Base-by-base conservation (phyloP, 2,329 filamentous ascomycete species). In the Sporothrix luriei region DNA sequence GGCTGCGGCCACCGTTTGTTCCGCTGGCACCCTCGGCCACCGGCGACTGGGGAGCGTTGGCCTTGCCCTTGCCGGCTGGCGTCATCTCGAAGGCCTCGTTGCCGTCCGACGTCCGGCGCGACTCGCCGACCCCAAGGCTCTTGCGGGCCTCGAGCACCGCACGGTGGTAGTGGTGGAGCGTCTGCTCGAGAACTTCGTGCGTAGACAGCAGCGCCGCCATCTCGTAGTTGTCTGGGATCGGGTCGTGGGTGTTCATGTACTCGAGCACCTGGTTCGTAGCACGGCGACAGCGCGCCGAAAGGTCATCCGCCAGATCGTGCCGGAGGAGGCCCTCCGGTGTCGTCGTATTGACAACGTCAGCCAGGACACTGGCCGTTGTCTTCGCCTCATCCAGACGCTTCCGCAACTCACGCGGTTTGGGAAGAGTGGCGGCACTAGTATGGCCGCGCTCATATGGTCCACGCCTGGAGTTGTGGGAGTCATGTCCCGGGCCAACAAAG, bases 131-230 rank as follows among this genome's bases (percentile, higher is more conserved):
- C 13, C 84, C 84, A 4, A 85, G 78, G 49, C 84, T 81, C 76
- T 89, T 89, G 72, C 85, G 82, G 2, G 88, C 87, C 70, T 84
- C 84, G n/a, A 90, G 80, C 52, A 96, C 82, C 11, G 93, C 90
- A 68, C 93, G 88, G 79, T 97, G 92, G 78, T 97, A 92, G 77
- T 93, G 89, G 73, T 89, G 95, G 52, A 94, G 84, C 0, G 94
- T 90, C 57, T 91, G 87, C 71, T 92, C 91, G 40, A 99, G 84
- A 77, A 94, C 91, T 79, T 98, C 95, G 77, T 97, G 97, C 16
- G 93, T 95, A 79, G 97, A 93, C 76, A 99, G 97, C 72, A 99
- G 82, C 16, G 89, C 94, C 77, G 95, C 89, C 86, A 98, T 93
- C 0, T 94, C 98, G 74, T 97, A 91, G 76, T 97, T 94, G 78